Evolutionary conservation across 2,329 filamentous ascomycete species (phyloP).

Genomic region (Endothia cerciana): DNA sequence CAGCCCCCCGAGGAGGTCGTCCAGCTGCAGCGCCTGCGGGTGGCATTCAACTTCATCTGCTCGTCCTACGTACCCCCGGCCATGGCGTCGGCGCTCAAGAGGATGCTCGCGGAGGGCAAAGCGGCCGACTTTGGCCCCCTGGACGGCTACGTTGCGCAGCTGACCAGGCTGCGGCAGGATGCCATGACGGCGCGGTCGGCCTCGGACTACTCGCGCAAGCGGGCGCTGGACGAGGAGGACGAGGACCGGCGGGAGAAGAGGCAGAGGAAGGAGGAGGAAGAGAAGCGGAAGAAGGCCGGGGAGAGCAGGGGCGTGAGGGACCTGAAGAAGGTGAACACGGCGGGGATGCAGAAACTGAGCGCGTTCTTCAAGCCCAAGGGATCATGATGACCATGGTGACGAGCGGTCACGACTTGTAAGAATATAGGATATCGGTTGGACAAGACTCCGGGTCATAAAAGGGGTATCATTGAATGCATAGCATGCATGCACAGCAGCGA

Average conservation of each 20-base stretch:
- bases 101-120: slow-evolving; percentile 39
- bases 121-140: slow-evolving; percentile 71
- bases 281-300: slow-evolving; percentile 76
- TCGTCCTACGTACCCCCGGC: slow-evolving; percentile 60
- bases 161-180: slow-evolving; percentile 72
- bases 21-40: slow-evolving; percentile 65
- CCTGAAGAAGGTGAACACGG: slow-evolving; percentile 86
- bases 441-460: slow-evolving; percentile 15
- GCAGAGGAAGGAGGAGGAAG: slow-evolving; percentile 84
- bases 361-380: slow-evolving; percentile 73
- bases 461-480: slow-evolving; percentile 31
- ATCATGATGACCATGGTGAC: slow-evolving; percentile 32
- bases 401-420: slow-evolving; percentile 29
- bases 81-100: slow-evolving; percentile 48
- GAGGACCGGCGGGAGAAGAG: slow-evolving; percentile 77
- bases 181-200: slow-evolving; percentile 70
- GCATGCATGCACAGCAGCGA: slow-evolving; percentile 22
- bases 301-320: slow-evolving; percentile 78
- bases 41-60: slow-evolving; percentile 67
- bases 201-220: slow-evolving; percentile 73
- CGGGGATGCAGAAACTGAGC: slow-evolving; percentile 96
- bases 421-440: slow-evolving; percentile 19
- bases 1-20: slow-evolving; percentile 53
- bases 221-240: slow-evolving; percentile 68
- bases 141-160: slow-evolving; percentile 67